Evolutionary conservation across 768 basidiomycete genomes (phyloP).

Genomic region (Coprinopsis strossmayeri): DNA sequence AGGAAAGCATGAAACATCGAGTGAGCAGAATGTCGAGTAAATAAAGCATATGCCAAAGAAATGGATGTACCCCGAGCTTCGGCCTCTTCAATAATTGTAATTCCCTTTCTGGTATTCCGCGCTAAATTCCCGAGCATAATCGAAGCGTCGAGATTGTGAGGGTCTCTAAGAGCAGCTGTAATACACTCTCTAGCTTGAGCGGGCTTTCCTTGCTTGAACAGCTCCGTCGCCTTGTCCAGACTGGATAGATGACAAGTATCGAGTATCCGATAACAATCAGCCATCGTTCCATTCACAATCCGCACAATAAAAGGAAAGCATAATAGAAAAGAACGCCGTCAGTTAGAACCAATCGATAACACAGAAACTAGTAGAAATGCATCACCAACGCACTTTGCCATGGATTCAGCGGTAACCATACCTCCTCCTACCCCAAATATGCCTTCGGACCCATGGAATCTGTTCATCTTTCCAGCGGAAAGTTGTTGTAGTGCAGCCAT

Average conservation of each 20-base stretch:
- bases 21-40: not conserved
- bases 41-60: too few relatives aligned
- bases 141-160: not conserved
- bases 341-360: not conserved
- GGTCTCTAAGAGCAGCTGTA: too few relatives aligned
- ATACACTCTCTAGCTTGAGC: not conserved
- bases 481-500: too few relatives aligned
- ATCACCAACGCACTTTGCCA: not conserved
- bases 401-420: conserved; percentile 1
- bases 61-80: not conserved
- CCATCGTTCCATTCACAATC: not conserved
- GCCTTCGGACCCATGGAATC: not conserved
- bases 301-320: not conserved
- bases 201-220: not conserved
- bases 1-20: not conserved
- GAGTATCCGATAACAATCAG: not conserved
- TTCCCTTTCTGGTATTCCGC: not conserved
- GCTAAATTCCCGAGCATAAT: not conserved
- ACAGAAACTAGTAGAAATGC: not conserved
- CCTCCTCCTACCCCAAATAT: not conserved
- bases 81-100: not conserved
- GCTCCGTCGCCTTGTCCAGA: not conserved
- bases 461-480: not conserved
- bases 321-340: not conserved
- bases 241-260: not conserved